These are phyloP conservation scores for Euphorbia tirucalli DNA, from an alignment of 345 rosid species.

Conservation along the genomic window DNA sequence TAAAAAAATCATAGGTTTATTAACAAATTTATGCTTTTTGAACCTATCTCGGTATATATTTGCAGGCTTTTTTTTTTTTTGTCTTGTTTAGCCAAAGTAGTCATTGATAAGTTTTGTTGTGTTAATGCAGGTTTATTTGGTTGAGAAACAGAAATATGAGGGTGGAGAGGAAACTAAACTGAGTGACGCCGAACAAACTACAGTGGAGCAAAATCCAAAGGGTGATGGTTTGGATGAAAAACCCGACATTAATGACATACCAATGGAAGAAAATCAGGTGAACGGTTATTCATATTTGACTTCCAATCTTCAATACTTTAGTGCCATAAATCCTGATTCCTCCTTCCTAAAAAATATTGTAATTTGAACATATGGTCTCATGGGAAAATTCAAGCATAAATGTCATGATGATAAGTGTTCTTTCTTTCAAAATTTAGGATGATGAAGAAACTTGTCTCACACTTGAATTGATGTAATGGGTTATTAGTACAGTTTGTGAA, in stretches of 20 bases:
- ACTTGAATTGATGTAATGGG: neutral
- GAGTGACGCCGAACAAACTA: slow-evolving; percentile 37
- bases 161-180: slow-evolving; percentile 58
- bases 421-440: neutral
- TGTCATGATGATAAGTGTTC: neutral
- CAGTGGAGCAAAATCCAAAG: slow-evolving; percentile 38
- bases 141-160: slow-evolving; percentile 64
- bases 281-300: no score
- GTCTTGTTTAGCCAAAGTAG: slow-evolving; percentile 1
- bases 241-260: slow-evolving; percentile 74
- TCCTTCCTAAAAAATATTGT: neutral
- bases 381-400: slow-evolving; percentile 1
- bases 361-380: neutral
- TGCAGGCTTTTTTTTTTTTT: neutral
- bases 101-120: slow-evolving; percentile 17
- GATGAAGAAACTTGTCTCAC: neutral
- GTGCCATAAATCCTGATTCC: neutral
- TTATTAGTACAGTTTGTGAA: neutral
- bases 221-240: slow-evolving; percentile 48
- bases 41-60: neutral
- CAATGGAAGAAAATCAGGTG: slow-evolving; percentile 77
- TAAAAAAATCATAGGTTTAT: no score
- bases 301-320: neutral
- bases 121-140: slow-evolving; percentile 61
- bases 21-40: no score